Evolutionary conservation across 1,284 basidiomycete species (phyloP).

Genomic region (Neolentinus lepideus): DNA sequence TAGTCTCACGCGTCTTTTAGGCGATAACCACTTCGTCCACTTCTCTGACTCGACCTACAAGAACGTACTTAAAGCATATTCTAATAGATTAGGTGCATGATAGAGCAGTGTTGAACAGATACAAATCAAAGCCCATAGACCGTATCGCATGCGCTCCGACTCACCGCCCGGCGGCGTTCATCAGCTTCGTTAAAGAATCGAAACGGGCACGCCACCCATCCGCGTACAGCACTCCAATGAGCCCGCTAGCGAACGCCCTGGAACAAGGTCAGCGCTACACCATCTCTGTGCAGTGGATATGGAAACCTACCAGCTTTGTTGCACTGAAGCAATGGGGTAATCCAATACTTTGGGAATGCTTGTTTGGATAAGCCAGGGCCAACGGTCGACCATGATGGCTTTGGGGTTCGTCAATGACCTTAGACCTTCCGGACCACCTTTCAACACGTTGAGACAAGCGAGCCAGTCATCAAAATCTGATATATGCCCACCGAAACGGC

Average conservation of each 20-base stretch:
- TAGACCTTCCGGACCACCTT: constrained; percentile 91
- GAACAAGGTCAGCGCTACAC: constrained; percentile 10
- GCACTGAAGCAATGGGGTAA: constrained; percentile 79
- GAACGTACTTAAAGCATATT: too few relatives aligned
- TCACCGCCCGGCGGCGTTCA: constrained; percentile 16
- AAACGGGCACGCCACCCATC: constrained; percentile 60
- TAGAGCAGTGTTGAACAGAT: too few relatives aligned
- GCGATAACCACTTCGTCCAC: too few relatives aligned
- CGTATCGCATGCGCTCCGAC: neutral
- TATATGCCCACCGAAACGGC: constrained; percentile 65
- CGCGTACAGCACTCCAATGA: constrained; percentile 71
- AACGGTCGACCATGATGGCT: constrained; percentile 79
- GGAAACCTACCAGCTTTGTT: constrained; percentile 71
- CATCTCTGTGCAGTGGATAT: constrained; percentile 18
- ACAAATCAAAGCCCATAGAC: neutral
- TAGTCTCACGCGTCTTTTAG: too few relatives aligned
- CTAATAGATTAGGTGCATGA: too few relatives aligned
- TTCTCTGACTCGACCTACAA: too few relatives aligned
- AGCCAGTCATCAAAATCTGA: constrained; percentile 7
- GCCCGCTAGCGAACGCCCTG: constrained; percentile 75
- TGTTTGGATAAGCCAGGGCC: constrained; percentile 79
- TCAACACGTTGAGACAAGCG: neutral
- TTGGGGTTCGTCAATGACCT: constrained; percentile 83
- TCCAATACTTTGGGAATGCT: constrained; percentile 81
- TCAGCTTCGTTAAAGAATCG: constrained; percentile 35